These are phyloP conservation scores for Sporopachydermia cereana DNA, from an alignment of 1,139 yeast genomes.

Conservation along the genomic window DNA sequence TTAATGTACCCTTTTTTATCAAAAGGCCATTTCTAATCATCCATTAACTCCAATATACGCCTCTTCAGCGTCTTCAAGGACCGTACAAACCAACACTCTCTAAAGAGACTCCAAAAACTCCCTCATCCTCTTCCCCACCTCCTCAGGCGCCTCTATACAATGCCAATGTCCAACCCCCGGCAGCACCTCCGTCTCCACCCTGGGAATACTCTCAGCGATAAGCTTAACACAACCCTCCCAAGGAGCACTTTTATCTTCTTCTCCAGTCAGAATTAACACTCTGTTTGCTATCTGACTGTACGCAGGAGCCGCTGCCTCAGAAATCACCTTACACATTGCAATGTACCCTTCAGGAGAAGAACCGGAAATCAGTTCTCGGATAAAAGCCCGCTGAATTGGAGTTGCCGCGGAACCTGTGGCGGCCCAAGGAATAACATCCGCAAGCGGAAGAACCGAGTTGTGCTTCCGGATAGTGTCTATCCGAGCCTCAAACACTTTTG, in stretches of 20 bases:
- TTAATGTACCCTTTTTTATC: too few relatives aligned
- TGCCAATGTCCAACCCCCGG: constrained; percentile 23
- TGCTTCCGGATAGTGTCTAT: constrained; percentile 13
- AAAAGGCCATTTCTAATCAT: too few relatives aligned
- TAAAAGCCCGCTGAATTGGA: constrained; percentile 17
- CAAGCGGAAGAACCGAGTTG: constrained; percentile 13
- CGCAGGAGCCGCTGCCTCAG: constrained; percentile 14
- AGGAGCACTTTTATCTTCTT: constrained; percentile 20
- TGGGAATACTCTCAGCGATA: constrained; percentile 14
- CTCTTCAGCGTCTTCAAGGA: too few relatives aligned
- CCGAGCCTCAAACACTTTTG: constrained; percentile 16
- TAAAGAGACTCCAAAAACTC: background rate
- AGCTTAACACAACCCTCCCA: constrained; percentile 19
- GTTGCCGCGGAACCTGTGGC: constrained; percentile 19
- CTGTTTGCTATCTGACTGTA: constrained; percentile 17
- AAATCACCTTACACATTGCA: constrained; percentile 21
- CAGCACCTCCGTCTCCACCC: constrained; percentile 12
- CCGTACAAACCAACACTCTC: too few relatives aligned
- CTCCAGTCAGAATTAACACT: constrained; percentile 18
- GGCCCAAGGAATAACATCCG: constrained; percentile 17
- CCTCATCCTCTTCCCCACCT: constrained; percentile 10
- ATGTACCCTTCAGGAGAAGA: constrained; percentile 19
- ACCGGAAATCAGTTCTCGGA: constrained; percentile 18
- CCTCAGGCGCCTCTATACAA: constrained; percentile 18
- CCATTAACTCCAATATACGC: too few relatives aligned